These are phyloP conservation scores for Paracamarosporium sp. DNA, from an alignment of 2,329 filamentous ascomycete genomes.

Conservation along the genomic window DNA sequence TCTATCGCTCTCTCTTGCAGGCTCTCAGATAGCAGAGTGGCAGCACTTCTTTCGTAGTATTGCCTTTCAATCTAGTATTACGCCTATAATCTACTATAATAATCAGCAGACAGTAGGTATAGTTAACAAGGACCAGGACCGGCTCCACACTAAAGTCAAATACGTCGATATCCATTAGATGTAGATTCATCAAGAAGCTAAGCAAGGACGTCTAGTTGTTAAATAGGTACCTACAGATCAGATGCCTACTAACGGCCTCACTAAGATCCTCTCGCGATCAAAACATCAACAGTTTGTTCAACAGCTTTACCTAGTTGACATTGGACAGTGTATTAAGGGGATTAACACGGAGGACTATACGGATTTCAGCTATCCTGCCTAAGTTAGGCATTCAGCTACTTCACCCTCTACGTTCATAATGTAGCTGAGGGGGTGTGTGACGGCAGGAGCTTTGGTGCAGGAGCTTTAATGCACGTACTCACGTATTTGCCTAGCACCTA, in stretches of 20 bases:
- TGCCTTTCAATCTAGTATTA: constrained; percentile 7
- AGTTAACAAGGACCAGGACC: not conserved
- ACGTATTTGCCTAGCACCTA: no score
- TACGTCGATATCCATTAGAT: not conserved
- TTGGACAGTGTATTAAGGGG: no score
- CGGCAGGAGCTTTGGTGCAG: no score
- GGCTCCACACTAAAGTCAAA: not conserved
- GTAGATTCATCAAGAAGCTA: not conserved
- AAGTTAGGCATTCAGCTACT: no score
- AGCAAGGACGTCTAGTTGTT: not conserved
- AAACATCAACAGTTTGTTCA: not conserved
- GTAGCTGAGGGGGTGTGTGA: no score
- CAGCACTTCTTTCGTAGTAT: constrained; percentile 17
- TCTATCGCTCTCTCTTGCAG: constrained; percentile 11
- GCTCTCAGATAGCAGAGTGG: constrained; percentile 14
- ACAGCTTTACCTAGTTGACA: no score
- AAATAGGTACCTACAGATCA: not conserved
- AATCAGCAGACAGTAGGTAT: constrained; percentile 14
- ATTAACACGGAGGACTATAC: no score
- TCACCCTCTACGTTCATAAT: no score
- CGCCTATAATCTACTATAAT: constrained; percentile 12
- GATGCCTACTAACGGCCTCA: not conserved
- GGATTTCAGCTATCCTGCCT: no score
- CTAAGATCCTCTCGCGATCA: not conserved
- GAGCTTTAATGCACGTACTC: no score